Evolutionary conservation across 1,139 yeast genomes (phyloP), one percentile per base, ranked within the genome.

Genomic region (Debaryomyces nepalensis): DNA sequence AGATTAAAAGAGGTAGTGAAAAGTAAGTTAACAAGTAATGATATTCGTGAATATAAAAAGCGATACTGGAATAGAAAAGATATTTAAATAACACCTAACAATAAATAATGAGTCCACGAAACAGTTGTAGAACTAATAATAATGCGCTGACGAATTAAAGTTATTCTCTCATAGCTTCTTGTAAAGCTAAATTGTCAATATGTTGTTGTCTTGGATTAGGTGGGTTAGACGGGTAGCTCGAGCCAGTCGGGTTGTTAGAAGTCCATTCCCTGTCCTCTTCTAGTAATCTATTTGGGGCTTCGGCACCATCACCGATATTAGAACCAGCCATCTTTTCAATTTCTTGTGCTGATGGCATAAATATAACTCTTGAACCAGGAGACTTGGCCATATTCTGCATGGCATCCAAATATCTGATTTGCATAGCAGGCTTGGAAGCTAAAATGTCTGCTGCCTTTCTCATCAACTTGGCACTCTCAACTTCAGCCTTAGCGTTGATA

Each of bases 361-460:
- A 84, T 22, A 84, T 84, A 45, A 84, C 90, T 64, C 83, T 81
- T 12, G 87, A 67, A 43, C 77, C 76, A 3, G 87, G 70, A 32
- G 75, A 58, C 54, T 70, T 79, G 26, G 89, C 87, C 89, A 84
- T 84, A 46, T 70, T 72, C 63, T 83, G 88, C 80, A 84, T 81
- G n/a, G 90, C 90, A 55, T 84, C 91, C 61, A 84, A 73, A 60
- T 84, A 84, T 61, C 91, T 70, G 58, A 84, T 84, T 68, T 84
- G 90, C 87, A 84, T 82, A 26, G 90, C 91, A 4, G 89, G 82
- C 53, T 82, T 82, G 32, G 87, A 81, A 26, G 87, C 86, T 57
- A 84, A 73, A 44, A 84, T 83, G 61, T 84, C 89, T 38, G 90
- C 88, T 21, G 90, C 89, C 63, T 82, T 81, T 67, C 91, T 75